Percentiles rank a stretch among this genome's conserved stretches.
Evolutionary conservation across 2,329 filamentous ascomycete species (phyloP).

Genomic region (Coniella lustricola): DNA sequence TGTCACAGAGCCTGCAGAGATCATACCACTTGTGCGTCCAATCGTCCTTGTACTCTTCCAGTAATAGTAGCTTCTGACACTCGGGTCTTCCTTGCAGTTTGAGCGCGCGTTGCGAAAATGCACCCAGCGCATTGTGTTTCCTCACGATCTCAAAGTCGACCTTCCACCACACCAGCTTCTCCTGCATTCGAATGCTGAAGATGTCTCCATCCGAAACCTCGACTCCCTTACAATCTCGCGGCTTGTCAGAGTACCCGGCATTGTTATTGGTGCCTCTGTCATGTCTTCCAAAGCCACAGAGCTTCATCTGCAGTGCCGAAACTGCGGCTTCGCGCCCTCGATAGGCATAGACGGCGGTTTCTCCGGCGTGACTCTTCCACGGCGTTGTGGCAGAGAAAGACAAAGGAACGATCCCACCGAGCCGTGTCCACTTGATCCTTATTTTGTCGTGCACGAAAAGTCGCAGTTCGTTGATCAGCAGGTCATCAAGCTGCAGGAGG

Average conservation of each 20-base stretch:
- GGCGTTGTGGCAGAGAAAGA: slow-evolving; percentile 62
- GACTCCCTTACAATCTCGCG: slow-evolving; percentile 89
- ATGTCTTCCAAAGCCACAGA: slow-evolving; percentile 92
- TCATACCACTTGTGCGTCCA: slow-evolving; percentile 75
- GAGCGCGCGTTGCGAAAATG: slow-evolving; percentile 85
- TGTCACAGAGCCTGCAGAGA: slow-evolving; percentile 81
- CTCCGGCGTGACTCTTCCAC: slow-evolving; percentile 74
- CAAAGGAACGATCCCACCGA: slow-evolving; percentile 60
- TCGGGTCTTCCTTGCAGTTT: slow-evolving; percentile 52
- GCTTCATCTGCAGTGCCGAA: slow-evolving; percentile 80
- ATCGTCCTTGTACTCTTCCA: not conserved
- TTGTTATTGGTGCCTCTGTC: slow-evolving; percentile 94
- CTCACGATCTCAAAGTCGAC: slow-evolving; percentile 56
- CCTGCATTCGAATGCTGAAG: slow-evolving; percentile 82
- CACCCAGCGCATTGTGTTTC: slow-evolving; percentile 88
- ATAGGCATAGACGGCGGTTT: slow-evolving; percentile 79
- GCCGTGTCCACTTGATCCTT: slow-evolving; percentile 87
- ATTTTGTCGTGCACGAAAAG: slow-evolving; percentile 91
- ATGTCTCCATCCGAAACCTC: slow-evolving; percentile 88
- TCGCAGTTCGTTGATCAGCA: slow-evolving; percentile 96
- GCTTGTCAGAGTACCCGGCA: slow-evolving; percentile 93
- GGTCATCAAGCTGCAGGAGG: slow-evolving; percentile 95
- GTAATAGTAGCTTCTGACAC: not conserved
- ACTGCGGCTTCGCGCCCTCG: slow-evolving; percentile 65
- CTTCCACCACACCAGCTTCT: slow-evolving; percentile 92